phyloP scores from a whole-genome alignment of 805 yeast genomes.

The Alloascoidea africana region DNA sequence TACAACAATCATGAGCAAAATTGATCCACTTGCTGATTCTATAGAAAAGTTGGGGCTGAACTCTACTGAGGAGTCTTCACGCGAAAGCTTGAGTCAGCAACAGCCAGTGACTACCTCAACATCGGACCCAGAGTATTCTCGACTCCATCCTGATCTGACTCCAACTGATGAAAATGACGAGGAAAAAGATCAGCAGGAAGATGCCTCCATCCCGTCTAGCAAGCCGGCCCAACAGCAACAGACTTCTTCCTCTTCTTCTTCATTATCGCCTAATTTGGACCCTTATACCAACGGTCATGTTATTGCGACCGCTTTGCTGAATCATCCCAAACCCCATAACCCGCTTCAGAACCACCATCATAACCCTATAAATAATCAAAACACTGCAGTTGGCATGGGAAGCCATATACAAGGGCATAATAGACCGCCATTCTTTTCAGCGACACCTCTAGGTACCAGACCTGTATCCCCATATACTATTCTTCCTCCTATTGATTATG shows the following conservation, averaged over 20 bases:
- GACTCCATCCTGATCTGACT: too few species aligned
- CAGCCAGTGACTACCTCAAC: too few species aligned
- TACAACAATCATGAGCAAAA: too few species aligned
- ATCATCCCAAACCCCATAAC: slow-evolving; percentile 3
- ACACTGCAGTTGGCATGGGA: slow-evolving; percentile 3
- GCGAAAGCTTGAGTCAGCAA: too few species aligned
- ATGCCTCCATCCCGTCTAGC: too few species aligned
- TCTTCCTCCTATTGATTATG: slow-evolving; percentile 76
- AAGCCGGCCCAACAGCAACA: slow-evolving; percentile 3
- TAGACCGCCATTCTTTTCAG: slow-evolving; percentile 8
- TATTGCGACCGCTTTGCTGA: slow-evolving; percentile 3
- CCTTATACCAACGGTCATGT: not conserved
- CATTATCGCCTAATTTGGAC: too few species aligned
- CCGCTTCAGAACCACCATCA: slow-evolving; percentile 6
- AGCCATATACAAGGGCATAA: not conserved
- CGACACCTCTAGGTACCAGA: slow-evolving; percentile 55
- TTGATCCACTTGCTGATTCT: too few species aligned
- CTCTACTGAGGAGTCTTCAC: too few species aligned
- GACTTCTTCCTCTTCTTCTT: not conserved
- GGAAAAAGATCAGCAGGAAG: too few species aligned
- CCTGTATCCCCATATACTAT: slow-evolving; percentile 75
- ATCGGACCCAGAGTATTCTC: too few species aligned
- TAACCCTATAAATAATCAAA: slow-evolving; percentile 2
- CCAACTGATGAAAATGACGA: too few species aligned
- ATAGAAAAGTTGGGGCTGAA: too few species aligned